phyloP scores from a whole-genome alignment of 2,329 filamentous ascomycete species.

The Calycina herbarum region DNA sequence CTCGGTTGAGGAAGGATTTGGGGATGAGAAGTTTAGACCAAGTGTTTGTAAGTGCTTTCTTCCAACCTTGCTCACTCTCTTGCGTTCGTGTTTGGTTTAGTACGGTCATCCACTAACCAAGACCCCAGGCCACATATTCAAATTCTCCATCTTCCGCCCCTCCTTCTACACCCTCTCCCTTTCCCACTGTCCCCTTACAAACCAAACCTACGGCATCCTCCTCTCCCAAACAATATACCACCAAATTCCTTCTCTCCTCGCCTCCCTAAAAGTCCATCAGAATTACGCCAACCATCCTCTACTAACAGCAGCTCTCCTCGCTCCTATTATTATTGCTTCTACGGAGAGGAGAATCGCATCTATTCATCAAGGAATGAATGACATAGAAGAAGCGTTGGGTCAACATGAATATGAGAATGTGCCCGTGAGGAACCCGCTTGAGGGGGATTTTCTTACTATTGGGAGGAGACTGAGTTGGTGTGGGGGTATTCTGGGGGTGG shows the following conservation, averaged over 20 bases:
- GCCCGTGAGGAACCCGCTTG: conserved; percentile 13
- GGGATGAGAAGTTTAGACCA: too few relatives aligned
- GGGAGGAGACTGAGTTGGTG: conserved; percentile 11
- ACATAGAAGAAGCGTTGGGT: conserved; percentile 15
- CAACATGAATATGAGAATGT: conserved; percentile 18
- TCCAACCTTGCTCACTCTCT: too few relatives aligned
- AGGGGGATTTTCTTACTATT: conserved; percentile 15
- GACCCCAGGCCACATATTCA: too few relatives aligned
- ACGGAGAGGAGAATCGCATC: not conserved
- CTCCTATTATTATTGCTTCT: not conserved
- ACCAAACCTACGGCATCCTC: too few relatives aligned
- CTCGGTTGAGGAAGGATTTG: too few relatives aligned
- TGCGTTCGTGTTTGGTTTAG: too few relatives aligned
- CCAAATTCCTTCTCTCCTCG: not conserved
- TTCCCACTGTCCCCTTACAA: too few relatives aligned
- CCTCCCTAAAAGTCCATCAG: not conserved
- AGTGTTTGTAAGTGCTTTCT: too few relatives aligned
- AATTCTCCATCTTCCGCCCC: too few relatives aligned
- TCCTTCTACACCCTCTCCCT: too few relatives aligned
- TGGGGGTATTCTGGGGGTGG: conserved; percentile 6
- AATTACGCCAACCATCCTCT: conserved; percentile 5
- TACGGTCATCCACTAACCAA: too few relatives aligned
- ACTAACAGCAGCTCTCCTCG: not conserved
- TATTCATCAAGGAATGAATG: conserved; percentile 6
- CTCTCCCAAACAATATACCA: too few relatives aligned